phyloP scores from a whole-genome alignment of 208 protist genomes.

The Porcisia deanei region DNA sequence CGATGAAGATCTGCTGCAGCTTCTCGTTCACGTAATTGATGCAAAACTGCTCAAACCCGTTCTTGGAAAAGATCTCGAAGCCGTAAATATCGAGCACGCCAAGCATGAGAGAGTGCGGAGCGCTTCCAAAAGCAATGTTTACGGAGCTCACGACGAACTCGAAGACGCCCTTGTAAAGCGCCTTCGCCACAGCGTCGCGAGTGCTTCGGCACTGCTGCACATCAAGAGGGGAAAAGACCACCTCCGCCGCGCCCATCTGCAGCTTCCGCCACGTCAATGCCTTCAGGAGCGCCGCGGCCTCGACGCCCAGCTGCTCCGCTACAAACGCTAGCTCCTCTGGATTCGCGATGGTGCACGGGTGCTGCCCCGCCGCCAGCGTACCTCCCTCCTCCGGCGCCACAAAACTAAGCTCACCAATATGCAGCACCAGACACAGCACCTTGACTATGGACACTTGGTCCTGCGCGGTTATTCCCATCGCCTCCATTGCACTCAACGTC shows the following conservation, averaged over 20 bases:
- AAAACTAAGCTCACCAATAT: constrained; percentile 95
- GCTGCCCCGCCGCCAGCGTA: constrained; percentile 28
- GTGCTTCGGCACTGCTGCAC: constrained; percentile 80
- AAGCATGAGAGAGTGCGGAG: constrained; percentile 76
- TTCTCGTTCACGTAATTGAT: constrained; percentile 99
- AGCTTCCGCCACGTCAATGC: constrained; percentile 71
- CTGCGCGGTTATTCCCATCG: constrained; percentile 77
- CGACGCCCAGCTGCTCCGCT: constrained; percentile 60
- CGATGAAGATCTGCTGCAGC: constrained; percentile 99
- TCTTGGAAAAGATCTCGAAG: constrained; percentile 97
- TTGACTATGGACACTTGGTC: constrained; percentile 83
- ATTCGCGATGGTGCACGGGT: constrained; percentile 32
- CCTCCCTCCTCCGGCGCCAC: constrained; percentile 36
- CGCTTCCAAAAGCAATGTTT: constrained; percentile 89
- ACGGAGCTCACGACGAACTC: constrained; percentile 96
- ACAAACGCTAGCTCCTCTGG: constrained; percentile 46
- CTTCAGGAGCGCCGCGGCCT: constrained; percentile 42
- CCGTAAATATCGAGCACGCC: constrained; percentile 97
- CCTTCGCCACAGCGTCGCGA: constrained; percentile 95
- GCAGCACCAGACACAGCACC: constrained; percentile 92
- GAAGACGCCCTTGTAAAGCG: constrained; percentile 94
- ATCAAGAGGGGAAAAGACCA: constrained; percentile 69
- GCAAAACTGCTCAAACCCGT: constrained; percentile 98
- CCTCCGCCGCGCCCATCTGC: constrained; percentile 56
- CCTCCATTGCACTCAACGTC: constrained; percentile 90